Conservation (phyloP, 1,284 basidiomycete genomes). For the Ceratobasidium sp. region DNA sequence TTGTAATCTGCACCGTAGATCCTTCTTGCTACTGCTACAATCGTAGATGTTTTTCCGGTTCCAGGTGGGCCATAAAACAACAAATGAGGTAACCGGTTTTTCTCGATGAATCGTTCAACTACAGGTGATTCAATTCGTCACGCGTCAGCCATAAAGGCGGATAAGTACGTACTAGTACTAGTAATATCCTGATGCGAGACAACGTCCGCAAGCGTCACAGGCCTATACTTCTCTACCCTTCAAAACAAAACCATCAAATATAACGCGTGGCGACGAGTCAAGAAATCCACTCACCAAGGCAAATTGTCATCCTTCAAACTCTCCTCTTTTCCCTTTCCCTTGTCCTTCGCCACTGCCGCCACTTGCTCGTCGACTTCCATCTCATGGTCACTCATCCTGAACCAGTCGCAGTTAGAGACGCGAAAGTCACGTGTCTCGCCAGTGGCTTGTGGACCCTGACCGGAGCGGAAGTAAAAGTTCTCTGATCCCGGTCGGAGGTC, state of each 20-base stretch:
- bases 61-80: constrained; percentile 98
- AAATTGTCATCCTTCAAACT: constrained; percentile 62
- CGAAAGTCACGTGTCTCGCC: constrained; percentile 18
- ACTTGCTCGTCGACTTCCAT: constrained; percentile 39
- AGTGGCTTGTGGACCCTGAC: constrained; percentile 1
- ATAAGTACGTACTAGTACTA: constrained; percentile 72
- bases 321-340: constrained; percentile 73
- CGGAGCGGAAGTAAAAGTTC: constrained; percentile 20
- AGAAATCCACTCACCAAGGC: constrained; percentile 64
- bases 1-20: constrained; percentile 85
- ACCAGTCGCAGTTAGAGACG: constrained; percentile 5
- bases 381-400: constrained; percentile 27
- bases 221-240: constrained; percentile 97
- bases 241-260: constrained; percentile 2
- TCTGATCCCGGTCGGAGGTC: constrained; percentile 4
- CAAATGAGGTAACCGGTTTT: constrained; percentile 92
- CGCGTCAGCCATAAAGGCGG: neutral
- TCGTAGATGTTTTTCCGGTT: constrained; percentile 97
- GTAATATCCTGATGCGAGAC: constrained; percentile 96
- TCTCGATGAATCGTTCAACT: constrained; percentile 98
- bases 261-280: constrained; percentile 5
- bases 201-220: constrained; percentile 86
- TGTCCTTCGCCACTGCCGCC: constrained; percentile 45
- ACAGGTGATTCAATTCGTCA: constrained; percentile 3
- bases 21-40: constrained; percentile 92